Evolutionary conservation across 352 stramenopile genomes (phyloP).

Genomic region (Phytophthora europaea): DNA sequence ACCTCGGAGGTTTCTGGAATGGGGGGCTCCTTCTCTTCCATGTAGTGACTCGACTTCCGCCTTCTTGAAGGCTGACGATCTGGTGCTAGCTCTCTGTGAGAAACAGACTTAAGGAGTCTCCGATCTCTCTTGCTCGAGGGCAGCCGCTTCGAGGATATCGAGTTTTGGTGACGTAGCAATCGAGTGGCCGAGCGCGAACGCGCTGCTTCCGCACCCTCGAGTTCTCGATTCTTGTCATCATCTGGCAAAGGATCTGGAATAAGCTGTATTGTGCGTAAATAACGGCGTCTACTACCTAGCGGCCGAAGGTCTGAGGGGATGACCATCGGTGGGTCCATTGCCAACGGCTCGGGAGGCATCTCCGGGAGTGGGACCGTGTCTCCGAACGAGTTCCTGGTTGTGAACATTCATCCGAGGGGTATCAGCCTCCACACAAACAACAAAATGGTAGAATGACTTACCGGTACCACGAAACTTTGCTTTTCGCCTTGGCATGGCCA

Average conservation of each 20-base stretch:
- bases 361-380: conserved; percentile 45
- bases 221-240: conserved; percentile 16
- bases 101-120: conserved; percentile 29
- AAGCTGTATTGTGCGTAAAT: conserved; percentile 76
- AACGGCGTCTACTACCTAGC: conserved; percentile 51
- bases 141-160: conserved; percentile 29
- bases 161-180: conserved; percentile 26
- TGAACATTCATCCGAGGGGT: neutral
- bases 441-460: conserved; percentile 21
- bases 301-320: conserved; percentile 67
- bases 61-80: conserved; percentile 15
- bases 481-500: conserved; percentile 19
- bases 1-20: conserved; percentile 5
- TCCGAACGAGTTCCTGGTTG: conserved; percentile 72
- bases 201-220: conserved; percentile 1
- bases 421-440: neutral
- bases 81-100: conserved; percentile 19
- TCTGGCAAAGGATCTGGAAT: conserved; percentile 35
- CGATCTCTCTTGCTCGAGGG: conserved; percentile 21
- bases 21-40: conserved; percentile 8
- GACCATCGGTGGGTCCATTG: conserved; percentile 61
- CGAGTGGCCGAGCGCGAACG: neutral
- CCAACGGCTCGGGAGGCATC: conserved; percentile 49
- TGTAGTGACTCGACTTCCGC: conserved; percentile 4
- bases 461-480: conserved; percentile 77